These are phyloP conservation scores for Cadophora sp. DNA, from an alignment of 2,329 filamentous ascomycete genomes.

Conservation along the genomic window DNA sequence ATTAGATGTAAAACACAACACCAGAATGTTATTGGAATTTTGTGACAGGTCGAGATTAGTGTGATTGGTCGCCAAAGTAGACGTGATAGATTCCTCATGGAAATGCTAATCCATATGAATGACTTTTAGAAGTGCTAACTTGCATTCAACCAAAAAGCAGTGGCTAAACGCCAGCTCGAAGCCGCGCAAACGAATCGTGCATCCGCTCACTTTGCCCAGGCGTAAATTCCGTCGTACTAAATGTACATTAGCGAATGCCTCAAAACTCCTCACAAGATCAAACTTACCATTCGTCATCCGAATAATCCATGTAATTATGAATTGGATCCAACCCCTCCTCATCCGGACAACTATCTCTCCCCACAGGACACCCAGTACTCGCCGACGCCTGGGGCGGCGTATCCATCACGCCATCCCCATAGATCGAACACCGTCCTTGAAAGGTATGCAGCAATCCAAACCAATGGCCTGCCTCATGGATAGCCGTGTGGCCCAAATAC, in stretches of 20 bases:
- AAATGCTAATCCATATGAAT: no score
- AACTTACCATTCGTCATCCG: constrained; percentile 8
- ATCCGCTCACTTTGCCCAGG: background rate
- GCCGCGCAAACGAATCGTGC: background rate
- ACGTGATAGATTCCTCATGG: no score
- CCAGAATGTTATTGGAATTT: background rate
- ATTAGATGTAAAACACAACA: background rate
- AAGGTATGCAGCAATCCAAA: constrained; percentile 15
- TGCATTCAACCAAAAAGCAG: background rate
- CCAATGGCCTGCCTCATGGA: constrained; percentile 13
- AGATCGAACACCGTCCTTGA: background rate
- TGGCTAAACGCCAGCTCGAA: background rate
- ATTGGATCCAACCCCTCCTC: constrained; percentile 8
- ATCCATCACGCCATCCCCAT: constrained; percentile 5
- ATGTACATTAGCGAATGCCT: background rate
- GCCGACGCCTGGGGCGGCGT: constrained; percentile 7
- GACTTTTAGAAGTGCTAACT: no score
- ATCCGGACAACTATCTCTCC: constrained; percentile 10
- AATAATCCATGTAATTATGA: constrained; percentile 19
- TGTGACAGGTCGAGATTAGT: no score
- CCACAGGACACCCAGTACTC: background rate
- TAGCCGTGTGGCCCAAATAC: background rate
- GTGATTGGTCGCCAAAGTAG: no score
- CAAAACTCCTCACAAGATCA: background rate
- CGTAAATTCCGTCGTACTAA: background rate